Percentiles rank a stretch among this genome's conserved stretches.
Evolutionary conservation across 257 asterid genomes (phyloP).

Genomic region (Perilla frutescens): DNA sequence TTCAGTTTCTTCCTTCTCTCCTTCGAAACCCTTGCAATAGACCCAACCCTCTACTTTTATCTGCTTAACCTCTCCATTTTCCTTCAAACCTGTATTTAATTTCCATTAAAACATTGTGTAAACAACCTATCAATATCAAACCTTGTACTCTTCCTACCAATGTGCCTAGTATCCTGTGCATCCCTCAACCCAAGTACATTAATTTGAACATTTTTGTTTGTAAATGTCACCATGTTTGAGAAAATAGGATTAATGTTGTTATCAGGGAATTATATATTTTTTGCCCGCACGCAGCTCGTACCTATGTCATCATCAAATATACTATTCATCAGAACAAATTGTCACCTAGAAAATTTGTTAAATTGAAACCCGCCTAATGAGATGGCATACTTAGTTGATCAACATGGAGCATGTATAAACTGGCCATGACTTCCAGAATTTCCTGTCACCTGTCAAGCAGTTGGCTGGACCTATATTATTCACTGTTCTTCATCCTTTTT

Average conservation of each 20-base stretch:
- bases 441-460: neutral
- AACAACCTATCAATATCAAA: neutral
- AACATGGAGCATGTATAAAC: slow-evolving; percentile 23
- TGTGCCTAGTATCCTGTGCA: neutral
- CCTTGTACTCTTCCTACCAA: neutral
- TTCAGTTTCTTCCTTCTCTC: neutral
- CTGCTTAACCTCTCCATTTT: slow-evolving; percentile 11
- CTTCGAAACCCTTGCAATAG: neutral
- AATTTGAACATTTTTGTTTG: neutral
- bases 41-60: neutral
- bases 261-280: neutral
- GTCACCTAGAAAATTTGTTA: neutral
- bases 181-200: neutral
- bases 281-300: neutral
- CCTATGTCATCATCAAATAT: slow-evolving; percentile 6
- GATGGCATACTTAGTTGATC: slow-evolving; percentile 17
- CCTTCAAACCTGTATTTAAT: neutral
- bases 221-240: neutral
- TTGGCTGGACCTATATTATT: slow-evolving; percentile 11
- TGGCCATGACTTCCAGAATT: slow-evolving; percentile 27
- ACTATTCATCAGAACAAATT: slow-evolving; percentile 4
- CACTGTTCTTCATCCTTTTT: neutral
- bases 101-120: slow-evolving; percentile 5
- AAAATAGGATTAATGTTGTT: neutral
- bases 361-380: neutral